Evolutionary conservation across 495 filamentous ascomycete genomes (phyloP).

Genomic region (Talaromyces thailandensis): DNA sequence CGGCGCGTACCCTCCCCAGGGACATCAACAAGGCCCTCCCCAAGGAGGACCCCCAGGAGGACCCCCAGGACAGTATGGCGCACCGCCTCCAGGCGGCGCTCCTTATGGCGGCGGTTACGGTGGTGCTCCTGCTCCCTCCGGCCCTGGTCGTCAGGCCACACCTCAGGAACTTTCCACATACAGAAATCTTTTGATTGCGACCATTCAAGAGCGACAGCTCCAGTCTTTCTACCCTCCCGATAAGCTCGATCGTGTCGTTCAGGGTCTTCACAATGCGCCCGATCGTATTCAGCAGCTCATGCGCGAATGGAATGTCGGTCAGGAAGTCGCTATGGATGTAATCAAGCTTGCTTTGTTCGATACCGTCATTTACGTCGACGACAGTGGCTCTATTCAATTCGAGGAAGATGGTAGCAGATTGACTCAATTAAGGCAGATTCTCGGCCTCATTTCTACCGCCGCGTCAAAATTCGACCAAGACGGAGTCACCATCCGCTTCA

Average conservation of each 20-base stretch:
- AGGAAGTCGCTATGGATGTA: slow-evolving; percentile 58
- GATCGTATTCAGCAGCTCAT: slow-evolving; percentile 41
- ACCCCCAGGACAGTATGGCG: slow-evolving; percentile 21
- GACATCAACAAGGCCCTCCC: slow-evolving; percentile 7
- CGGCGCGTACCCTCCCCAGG: slow-evolving; percentile 16
- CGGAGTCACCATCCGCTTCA: slow-evolving; percentile 62
- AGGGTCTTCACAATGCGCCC: slow-evolving; percentile 34
- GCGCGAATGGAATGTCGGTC: slow-evolving; percentile 45
- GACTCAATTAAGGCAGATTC: slow-evolving; percentile 54
- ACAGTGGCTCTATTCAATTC: slow-evolving; percentile 64
- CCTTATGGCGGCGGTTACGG: slow-evolving; percentile 9
- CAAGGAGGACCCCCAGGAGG: slow-evolving; percentile 8
- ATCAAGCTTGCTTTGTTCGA: slow-evolving; percentile 61
- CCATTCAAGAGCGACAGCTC: slow-evolving; percentile 50
- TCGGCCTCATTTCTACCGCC: slow-evolving; percentile 52
- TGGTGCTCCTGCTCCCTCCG: slow-evolving; percentile 13
- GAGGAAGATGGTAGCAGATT: slow-evolving; percentile 58
- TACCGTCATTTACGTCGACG: slow-evolving; percentile 60
- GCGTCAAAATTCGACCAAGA: slow-evolving; percentile 63
- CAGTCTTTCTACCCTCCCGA: slow-evolving; percentile 46
- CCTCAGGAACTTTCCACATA: slow-evolving; percentile 43
- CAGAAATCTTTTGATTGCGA: slow-evolving; percentile 40
- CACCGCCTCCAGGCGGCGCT: slow-evolving; percentile 10
- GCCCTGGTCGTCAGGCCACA: slow-evolving; percentile 20
- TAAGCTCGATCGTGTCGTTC: slow-evolving; percentile 27